These are phyloP conservation scores for Ziziphus jujuba DNA, from an alignment of 306 rosid genomes.

Conservation along the genomic window DNA sequence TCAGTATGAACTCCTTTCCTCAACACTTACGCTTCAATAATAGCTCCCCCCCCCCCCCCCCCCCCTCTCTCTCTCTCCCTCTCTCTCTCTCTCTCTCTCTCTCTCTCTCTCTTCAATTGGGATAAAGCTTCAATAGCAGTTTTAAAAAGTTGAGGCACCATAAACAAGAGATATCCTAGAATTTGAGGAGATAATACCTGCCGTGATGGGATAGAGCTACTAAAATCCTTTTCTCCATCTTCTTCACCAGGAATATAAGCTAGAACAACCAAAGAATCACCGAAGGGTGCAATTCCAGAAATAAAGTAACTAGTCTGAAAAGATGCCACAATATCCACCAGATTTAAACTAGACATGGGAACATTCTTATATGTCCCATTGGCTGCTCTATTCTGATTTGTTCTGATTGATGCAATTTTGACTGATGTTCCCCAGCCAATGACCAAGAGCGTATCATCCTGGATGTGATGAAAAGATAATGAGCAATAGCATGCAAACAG, in stretches of 20 bases:
- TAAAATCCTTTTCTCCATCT: slow-evolving; percentile 82
- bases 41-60: too few species aligned
- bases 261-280: slow-evolving; percentile 89
- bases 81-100: too few species aligned
- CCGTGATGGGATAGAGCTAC: slow-evolving; percentile 69
- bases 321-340: slow-evolving; percentile 96
- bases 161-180: slow-evolving; percentile 20
- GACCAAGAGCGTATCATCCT: slow-evolving; percentile 89
- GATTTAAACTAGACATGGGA: slow-evolving; percentile 65
- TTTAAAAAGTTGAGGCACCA: neutral
- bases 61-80: too few species aligned
- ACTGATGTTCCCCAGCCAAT: slow-evolving; percentile 98
- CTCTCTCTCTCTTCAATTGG: too few species aligned
- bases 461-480: slow-evolving; percentile 32
- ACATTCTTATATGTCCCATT: slow-evolving; percentile 65
- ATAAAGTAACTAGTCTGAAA: slow-evolving; percentile 88
- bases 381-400: slow-evolving; percentile 51
- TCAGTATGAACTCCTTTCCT: too few species aligned
- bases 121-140: neutral
- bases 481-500: slow-evolving; percentile 27
- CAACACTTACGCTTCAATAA: too few species aligned
- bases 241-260: slow-evolving; percentile 92
- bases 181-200: slow-evolving; percentile 50
- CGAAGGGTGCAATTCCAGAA: slow-evolving; percentile 95
- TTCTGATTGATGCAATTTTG: slow-evolving; percentile 80